phyloP scores from a whole-genome alignment of 768 basidiomycete genomes.

The Crepidotus variabilis region DNA sequence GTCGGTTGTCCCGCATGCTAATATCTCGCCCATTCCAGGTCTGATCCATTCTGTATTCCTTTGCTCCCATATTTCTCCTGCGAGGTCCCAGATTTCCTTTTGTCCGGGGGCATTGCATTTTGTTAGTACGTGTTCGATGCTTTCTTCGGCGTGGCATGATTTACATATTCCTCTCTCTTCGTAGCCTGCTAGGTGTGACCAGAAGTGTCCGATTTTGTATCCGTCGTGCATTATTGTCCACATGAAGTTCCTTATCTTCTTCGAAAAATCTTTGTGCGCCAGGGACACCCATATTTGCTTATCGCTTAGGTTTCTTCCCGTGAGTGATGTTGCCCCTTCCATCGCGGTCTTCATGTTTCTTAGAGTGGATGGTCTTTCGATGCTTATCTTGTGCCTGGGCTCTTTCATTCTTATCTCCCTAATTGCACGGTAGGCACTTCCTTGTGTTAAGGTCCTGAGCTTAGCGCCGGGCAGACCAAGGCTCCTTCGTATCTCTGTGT shows the following conservation, averaged over 20 bases:
- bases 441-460: neutral
- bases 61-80: neutral
- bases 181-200: conserved; percentile 15
- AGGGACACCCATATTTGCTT: conserved; percentile 9
- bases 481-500: neutral
- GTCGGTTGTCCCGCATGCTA: neutral
- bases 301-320: neutral
- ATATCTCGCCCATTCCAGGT: neutral
- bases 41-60: neutral
- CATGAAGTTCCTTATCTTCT: conserved; percentile 10
- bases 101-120: conserved; percentile 21
- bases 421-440: neutral
- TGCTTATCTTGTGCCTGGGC: neutral
- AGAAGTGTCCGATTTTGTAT: conserved; percentile 20
- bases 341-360: neutral
- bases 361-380: neutral
- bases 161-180: conserved; percentile 12
- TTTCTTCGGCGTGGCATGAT: conserved; percentile 16
- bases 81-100: conserved; percentile 4
- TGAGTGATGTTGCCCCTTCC: neutral
- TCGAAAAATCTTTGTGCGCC: conserved; percentile 1
- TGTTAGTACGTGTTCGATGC: conserved; percentile 26
- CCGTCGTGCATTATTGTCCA: conserved; percentile 21
- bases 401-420: neutral
- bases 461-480: neutral